phyloP scores from a whole-genome alignment of 73 alveolate species.

The Tetrahymena borealis region DNA sequence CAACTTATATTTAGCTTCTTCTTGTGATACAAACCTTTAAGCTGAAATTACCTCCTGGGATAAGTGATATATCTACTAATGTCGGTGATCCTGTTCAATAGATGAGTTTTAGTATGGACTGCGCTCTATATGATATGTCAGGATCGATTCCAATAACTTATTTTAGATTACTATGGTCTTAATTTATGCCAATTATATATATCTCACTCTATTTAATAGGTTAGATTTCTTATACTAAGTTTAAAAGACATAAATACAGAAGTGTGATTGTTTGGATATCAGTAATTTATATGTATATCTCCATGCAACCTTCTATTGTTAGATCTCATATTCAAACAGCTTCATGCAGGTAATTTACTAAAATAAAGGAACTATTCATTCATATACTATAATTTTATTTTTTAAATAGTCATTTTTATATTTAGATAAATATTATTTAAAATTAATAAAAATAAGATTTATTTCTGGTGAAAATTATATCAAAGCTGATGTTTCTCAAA shows the following conservation, averaged over 20 bases:
- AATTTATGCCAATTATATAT: slow-evolving; percentile 13
- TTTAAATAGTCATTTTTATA: too few relatives aligned
- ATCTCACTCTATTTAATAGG: neutral
- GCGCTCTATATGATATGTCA: neutral
- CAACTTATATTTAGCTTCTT: slow-evolving; percentile 17
- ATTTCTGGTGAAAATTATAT: slow-evolving; percentile 12
- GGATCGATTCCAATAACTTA: slow-evolving; percentile 2
- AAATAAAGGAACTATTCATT: too few relatives aligned
- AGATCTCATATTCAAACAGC: neutral
- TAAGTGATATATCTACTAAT: neutral
- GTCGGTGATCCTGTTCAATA: slow-evolving; percentile 27
- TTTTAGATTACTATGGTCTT: slow-evolving; percentile 29
- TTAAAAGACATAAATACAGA: neutral
- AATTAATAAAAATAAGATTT: slow-evolving; percentile 9
- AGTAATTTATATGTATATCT: neutral
- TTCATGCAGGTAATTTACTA: neutral
- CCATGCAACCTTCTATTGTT: neutral
- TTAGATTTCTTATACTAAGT: neutral
- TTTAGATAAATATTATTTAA: too few relatives aligned
- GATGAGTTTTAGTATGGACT: slow-evolving; percentile 23
- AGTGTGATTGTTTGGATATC: slow-evolving; percentile 9
- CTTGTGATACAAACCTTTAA: slow-evolving; percentile 5
- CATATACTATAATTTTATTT: too few relatives aligned
- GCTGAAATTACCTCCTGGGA: neutral
- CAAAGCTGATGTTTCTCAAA: slow-evolving; percentile 26